Evolutionary conservation across 129 eudicot species (phyloP), one percentile per base, ranked within the genome.

Genomic region (Dittrichia graveolens): DNA sequence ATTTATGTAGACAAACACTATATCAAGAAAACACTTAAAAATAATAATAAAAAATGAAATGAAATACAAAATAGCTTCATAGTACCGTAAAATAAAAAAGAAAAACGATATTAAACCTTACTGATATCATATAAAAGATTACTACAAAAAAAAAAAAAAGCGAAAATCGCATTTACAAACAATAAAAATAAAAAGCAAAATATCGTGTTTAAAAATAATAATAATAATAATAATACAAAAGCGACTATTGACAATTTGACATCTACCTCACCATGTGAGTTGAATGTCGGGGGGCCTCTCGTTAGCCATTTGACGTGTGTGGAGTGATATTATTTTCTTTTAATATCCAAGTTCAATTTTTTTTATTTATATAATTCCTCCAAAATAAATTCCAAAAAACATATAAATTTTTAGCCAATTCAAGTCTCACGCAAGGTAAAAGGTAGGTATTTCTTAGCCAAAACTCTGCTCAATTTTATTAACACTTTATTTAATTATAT

Each of bases 241-340:
- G 40, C 52, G 34, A 7, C 10, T 47, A 48, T n/a, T 11, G 54
- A 71, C 66, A 56, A 71, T 55, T 55, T 71, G 75, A 56, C 65
- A 44, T 55, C 55, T 56, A 53, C 19, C 65, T 42, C 65, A 42
- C 75, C 75, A 71, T 71, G 75, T 71, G 75, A 66, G 54, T 56
- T 56, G 66, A 71, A 41, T 42, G 75, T 24, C 7, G 66, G 5
- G 54, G 75, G 73, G 31, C 65, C 56, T 18, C 49, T 65, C 15
- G 13, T 42, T 24, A 8, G 42, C 18, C 55, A 71, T 18, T 55
- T 54, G 41, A 56, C 75, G 55, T 41, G 75, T 41, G 75, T 71
- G 75, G 65, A 56, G 66, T 56, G 55, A 66, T 42, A 56, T 71
- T 7, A 71, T 56, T 71, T 71, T 43, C 66, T 52, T 44, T 50